Percentiles rank a stretch among this genome's conserved stretches.
phyloP scores from a whole-genome alignment of 371 early-diverging fungal species.

The Coemansia linderi region DNA sequence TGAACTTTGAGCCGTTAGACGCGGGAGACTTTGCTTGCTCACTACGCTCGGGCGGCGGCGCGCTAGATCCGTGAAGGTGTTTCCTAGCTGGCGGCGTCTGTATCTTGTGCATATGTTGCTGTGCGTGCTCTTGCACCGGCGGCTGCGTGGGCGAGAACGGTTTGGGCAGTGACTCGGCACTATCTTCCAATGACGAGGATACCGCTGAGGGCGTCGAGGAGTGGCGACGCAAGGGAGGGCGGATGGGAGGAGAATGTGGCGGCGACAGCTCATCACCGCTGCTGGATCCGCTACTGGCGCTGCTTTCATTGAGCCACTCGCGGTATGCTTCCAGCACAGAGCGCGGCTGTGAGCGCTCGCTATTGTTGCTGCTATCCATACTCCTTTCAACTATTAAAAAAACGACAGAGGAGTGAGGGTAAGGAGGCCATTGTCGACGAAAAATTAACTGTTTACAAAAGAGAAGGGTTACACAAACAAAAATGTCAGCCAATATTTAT shows the following conservation, averaged over 20 bases:
- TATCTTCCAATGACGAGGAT: not conserved
- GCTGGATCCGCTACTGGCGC: constrained; percentile 17
- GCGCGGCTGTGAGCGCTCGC: constrained; percentile 7
- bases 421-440: not conserved
- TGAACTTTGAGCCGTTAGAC: not conserved
- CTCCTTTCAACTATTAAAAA: not conserved
- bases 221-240: not conserved
- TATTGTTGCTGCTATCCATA: not conserved
- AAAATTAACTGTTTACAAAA: not conserved
- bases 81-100: not conserved
- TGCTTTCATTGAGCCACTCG: constrained; percentile 34
- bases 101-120: not conserved
- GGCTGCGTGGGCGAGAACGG: constrained; percentile 7
- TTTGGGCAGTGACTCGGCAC: not conserved
- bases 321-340: constrained; percentile 39
- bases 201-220: not conserved
- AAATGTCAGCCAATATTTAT: not conserved
- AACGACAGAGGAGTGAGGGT: not conserved
- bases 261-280: constrained; percentile 1
- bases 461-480: constrained; percentile 13
- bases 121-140: constrained; percentile 2
- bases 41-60: not conserved
- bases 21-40: not conserved
- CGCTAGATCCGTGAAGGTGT: not conserved
- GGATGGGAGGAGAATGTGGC: not conserved